A percentile compares a stretch with the other conserved stretches of the same genome.
phyloP scores from a whole-genome alignment of 2,329 filamentous ascomycete species.

The Epichloe uncinata region DNA sequence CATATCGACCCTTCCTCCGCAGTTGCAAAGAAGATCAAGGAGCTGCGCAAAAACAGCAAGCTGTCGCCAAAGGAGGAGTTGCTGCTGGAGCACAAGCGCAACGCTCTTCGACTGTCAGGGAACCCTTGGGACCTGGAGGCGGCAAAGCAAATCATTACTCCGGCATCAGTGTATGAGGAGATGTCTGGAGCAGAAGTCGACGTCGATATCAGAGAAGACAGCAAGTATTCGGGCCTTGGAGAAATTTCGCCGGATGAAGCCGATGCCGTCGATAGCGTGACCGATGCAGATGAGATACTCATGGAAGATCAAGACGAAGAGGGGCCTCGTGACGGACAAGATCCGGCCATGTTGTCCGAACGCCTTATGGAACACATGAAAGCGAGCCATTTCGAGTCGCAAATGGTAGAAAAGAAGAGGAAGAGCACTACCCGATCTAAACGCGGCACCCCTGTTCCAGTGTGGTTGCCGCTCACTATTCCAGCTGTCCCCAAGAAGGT shows the following conservation, averaged over 20 bases:
- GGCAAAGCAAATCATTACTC: slow-evolving; percentile 65
- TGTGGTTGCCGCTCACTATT: slow-evolving; percentile 79
- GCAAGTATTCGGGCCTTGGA: slow-evolving; percentile 32
- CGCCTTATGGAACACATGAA: slow-evolving; percentile 15
- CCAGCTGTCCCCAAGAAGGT: slow-evolving; percentile 65
- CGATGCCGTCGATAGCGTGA: slow-evolving; percentile 7
- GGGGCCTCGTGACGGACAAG: slow-evolving; percentile 3
- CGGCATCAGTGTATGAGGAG: slow-evolving; percentile 58
- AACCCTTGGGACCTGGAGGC: slow-evolving; percentile 52
- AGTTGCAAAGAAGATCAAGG: slow-evolving; percentile 29
- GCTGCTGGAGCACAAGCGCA: slow-evolving; percentile 55
- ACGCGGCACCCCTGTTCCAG: slow-evolving; percentile 13
- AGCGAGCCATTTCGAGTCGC: slow-evolving; percentile 23
- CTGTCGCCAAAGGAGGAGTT: slow-evolving; percentile 48
- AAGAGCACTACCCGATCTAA: slow-evolving; percentile 9
- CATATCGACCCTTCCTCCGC: slow-evolving; percentile 33
- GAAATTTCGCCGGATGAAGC: slow-evolving; percentile 25
- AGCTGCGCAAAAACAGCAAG: slow-evolving; percentile 25
- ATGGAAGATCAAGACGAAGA: slow-evolving; percentile 10
- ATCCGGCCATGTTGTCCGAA: slow-evolving; percentile 8
- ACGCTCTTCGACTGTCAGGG: slow-evolving; percentile 53
- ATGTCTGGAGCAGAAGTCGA: slow-evolving; percentile 40
- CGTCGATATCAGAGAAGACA: slow-evolving; percentile 32
- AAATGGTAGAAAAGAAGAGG: slow-evolving; percentile 13
- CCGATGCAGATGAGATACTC: slow-evolving; percentile 8